Conservation (phyloP, 2,329 filamentous ascomycete genomes). For the Colletotrichum chlorophyti region DNA sequence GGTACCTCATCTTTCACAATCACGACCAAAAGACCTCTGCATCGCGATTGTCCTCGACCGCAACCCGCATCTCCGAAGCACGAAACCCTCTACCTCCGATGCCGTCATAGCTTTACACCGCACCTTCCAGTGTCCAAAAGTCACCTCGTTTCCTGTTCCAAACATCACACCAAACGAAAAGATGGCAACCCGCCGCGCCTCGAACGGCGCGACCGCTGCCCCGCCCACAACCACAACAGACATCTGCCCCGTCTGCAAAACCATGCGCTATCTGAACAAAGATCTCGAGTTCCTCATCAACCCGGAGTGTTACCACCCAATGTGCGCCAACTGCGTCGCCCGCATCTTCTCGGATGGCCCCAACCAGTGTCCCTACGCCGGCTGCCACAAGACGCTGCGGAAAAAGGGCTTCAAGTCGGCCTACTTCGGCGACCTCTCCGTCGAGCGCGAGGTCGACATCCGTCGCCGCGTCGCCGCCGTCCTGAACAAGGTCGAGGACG, state of each 20-base stretch:
- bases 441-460: conserved; percentile 95
- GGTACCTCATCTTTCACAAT: not conserved
- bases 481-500: conserved; percentile 88
- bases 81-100: not conserved
- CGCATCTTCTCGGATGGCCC: conserved; percentile 93
- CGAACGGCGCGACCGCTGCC: conserved; percentile 17
- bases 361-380: conserved; percentile 88
- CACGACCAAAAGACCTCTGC: not conserved
- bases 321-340: conserved; percentile 96
- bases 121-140: no score
- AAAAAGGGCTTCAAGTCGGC: conserved; percentile 84
- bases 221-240: conserved; percentile 56
- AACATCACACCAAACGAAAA: not conserved
- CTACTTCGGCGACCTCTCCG: conserved; percentile 86
- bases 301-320: conserved; percentile 98
- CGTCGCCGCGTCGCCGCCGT: conserved; percentile 78
- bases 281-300: conserved; percentile 97
- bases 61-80: no score
- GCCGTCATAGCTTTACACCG: no score
- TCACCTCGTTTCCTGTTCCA: not conserved
- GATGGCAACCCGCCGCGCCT: conserved; percentile 20
- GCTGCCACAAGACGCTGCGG: conserved; percentile 85
- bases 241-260: conserved; percentile 97
- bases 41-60: no score
- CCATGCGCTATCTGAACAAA: conserved; percentile 91